Conservation (phyloP, 768 basidiomycete genomes). For the Sporobolomyces phaffii region DNA sequence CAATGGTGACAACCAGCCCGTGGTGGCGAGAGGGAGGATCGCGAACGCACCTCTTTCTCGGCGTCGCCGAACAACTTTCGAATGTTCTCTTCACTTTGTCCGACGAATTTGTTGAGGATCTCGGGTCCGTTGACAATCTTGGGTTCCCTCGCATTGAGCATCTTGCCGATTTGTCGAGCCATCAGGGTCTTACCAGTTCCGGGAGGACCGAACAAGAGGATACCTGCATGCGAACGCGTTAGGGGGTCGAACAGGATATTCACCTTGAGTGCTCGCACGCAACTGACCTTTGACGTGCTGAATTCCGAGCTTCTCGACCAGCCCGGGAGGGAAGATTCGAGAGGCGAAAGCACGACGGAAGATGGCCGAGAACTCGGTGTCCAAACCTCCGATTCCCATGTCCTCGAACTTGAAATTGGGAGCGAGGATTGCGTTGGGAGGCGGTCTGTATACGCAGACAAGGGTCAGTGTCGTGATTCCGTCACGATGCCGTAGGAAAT, state of each 20-base stretch:
- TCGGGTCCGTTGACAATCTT: conserved; percentile 99
- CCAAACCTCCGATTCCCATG: conserved; percentile 98
- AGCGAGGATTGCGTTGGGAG: conserved; percentile 88
- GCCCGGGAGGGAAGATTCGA: conserved; percentile 92
- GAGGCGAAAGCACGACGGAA: conserved; percentile 98
- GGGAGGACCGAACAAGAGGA: conserved; percentile 89
- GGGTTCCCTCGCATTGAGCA: conserved; percentile 95
- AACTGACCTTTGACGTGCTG: conserved; percentile 99
- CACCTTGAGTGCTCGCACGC: too few species aligned
- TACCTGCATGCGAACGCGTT: conserved; percentile 67
- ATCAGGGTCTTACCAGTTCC: conserved; percentile 98
- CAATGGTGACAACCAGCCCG: too few species aligned
- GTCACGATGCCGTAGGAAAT: not conserved
- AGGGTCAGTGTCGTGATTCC: not conserved
- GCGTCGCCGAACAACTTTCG: conserved; percentile 97
- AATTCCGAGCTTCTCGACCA: conserved; percentile 96
- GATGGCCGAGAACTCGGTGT: conserved; percentile 88
- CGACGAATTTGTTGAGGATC: conserved; percentile 93
- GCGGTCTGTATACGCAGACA: conserved; percentile 54
- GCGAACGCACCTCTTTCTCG: conserved; percentile 78
- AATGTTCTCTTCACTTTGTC: conserved; percentile 94
- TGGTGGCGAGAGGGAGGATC: too few species aligned
- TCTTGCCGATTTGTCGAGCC: conserved; percentile 97
- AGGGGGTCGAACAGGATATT: too few species aligned
- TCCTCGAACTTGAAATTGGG: conserved; percentile 99